Percentiles rank a stretch among this genome's conserved stretches.
Conservation (phyloP, 208 protist species). For the Leishmania braziliensis region DNA sequence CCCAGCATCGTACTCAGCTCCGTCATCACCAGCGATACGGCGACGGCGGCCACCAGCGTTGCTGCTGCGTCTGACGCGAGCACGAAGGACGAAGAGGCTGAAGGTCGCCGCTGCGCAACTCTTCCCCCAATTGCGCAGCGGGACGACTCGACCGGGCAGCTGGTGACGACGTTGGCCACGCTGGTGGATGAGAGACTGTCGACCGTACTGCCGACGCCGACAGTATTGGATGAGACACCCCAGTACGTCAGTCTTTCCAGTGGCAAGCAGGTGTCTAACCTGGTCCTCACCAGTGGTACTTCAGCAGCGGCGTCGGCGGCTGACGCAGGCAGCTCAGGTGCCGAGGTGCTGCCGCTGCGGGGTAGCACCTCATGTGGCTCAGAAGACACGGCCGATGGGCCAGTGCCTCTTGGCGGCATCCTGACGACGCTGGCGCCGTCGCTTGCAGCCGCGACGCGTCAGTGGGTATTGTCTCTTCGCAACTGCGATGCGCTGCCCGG, state of each 20-base stretch:
- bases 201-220: background rate
- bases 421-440: slow-evolving; percentile 9
- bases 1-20: slow-evolving; percentile 21
- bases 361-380: slow-evolving; percentile 4
- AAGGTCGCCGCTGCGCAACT: background rate
- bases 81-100: background rate
- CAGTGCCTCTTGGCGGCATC: background rate
- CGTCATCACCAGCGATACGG: background rate
- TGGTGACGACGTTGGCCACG: background rate
- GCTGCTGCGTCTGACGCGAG: slow-evolving; percentile 1
- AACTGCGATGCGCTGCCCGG: slow-evolving; percentile 57
- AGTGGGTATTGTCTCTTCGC: slow-evolving; percentile 57
- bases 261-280: background rate
- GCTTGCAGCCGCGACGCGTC: slow-evolving; percentile 18
- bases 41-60: background rate
- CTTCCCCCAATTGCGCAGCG: background rate
- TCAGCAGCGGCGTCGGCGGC: slow-evolving; percentile 1
- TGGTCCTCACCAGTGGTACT: background rate
- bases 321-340: background rate
- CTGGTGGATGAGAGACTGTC: background rate
- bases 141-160: background rate
- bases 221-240: background rate
- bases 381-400: background rate
- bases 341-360: background rate
- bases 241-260: background rate